phyloP scores from a whole-genome alignment of 192 early-diverging fungal genomes.

The Thoreauomyces humboldtii region DNA sequence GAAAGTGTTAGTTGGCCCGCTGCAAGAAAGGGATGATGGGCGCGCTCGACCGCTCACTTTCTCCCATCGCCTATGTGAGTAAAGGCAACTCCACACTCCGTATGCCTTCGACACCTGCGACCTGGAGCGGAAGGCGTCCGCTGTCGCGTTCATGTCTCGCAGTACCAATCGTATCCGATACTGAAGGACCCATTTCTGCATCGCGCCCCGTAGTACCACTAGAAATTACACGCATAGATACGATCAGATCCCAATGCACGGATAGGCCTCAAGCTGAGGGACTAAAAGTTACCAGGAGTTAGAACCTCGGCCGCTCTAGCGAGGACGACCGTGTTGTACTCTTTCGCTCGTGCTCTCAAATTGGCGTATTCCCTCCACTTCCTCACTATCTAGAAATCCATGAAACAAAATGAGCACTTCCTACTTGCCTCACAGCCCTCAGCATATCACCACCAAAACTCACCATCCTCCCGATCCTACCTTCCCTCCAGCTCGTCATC shows the following conservation, averaged over 20 bases:
- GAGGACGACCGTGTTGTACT: neutral
- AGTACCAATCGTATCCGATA: neutral
- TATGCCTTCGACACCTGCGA: neutral
- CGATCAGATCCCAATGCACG: too few relatives aligned
- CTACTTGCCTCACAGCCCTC: too few relatives aligned
- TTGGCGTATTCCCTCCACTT: neutral
- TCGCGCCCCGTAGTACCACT: neutral
- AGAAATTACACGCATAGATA: too few relatives aligned
- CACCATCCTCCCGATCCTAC: neutral
- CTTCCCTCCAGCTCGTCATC: neutral
- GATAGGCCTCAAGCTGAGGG: too few relatives aligned
- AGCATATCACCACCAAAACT: neutral
- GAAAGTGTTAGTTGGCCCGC: neutral
- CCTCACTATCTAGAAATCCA: neutral
- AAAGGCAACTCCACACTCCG: constrained; percentile 7
- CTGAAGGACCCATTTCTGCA: constrained; percentile 5
- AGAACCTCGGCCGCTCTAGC: neutral
- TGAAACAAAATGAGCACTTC: neutral
- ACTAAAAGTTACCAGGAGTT: neutral
- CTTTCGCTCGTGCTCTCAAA: neutral
- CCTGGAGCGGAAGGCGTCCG: neutral
- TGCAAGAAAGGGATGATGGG: neutral
- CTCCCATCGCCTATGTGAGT: constrained; percentile 11
- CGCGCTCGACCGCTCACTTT: neutral
- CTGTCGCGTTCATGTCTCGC: neutral